A percentile compares a stretch with the other conserved stretches of the same genome.
Conservation (phyloP, 768 basidiomycete species). For the Lactarius hengduanensis region DNA sequence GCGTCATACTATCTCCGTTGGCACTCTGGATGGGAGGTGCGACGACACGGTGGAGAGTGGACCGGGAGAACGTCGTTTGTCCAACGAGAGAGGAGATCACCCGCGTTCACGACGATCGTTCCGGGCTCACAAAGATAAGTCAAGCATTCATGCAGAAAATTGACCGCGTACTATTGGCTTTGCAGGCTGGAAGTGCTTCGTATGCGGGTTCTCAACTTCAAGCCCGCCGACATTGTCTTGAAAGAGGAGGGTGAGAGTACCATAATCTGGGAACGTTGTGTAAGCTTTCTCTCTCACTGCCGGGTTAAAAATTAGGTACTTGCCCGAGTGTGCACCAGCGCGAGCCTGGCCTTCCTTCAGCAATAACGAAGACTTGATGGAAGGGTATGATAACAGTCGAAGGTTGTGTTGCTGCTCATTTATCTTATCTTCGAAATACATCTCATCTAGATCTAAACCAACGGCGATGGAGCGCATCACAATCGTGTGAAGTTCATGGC, state of each 20-base stretch:
- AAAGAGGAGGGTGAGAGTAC: constrained; percentile 78
- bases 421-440: constrained; percentile 73
- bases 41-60: constrained; percentile 82
- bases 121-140: constrained; percentile 50
- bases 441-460: constrained; percentile 69
- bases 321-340: constrained; percentile 80
- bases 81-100: constrained; percentile 80
- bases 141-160: background rate
- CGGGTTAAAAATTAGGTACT: constrained; percentile 11
- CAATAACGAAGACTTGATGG: constrained; percentile 60
- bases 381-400: constrained; percentile 76
- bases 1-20: constrained; percentile 54
- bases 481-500: constrained; percentile 69
- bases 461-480: constrained; percentile 88
- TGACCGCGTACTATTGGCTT: constrained; percentile 62
- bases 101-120: constrained; percentile 81
- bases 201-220: constrained; percentile 80
- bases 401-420: constrained; percentile 80
- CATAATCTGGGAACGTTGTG: constrained; percentile 56
- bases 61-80: constrained; percentile 76
- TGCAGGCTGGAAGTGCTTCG: constrained; percentile 66
- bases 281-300: background rate
- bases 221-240: constrained; percentile 84
- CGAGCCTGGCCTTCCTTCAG: constrained; percentile 67
- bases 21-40: constrained; percentile 58